Evolutionary conservation across 1,284 basidiomycete genomes (phyloP), one percentile per base, ranked within the genome.

Genomic region (Erythrobasidium hasegawianum): DNA sequence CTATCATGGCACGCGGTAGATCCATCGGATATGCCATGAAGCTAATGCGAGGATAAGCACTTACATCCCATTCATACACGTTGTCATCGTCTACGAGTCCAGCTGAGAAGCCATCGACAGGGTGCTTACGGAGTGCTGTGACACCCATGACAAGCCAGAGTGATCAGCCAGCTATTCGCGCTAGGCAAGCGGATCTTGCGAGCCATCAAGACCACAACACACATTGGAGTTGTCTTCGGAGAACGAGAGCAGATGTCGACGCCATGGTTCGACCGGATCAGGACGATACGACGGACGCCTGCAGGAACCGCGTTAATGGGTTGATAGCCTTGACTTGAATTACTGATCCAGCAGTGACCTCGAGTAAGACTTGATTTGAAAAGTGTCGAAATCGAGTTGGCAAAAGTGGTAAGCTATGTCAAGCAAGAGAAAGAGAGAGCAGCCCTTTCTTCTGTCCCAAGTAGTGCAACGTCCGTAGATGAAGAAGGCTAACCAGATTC

Each of bases 41-140:
- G 45, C n/a, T 24, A 4, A 4, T 16, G 33, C 33, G 5, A 7
- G 56, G 41, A 3, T 13, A n/a, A 33, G 27, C n/a, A 58, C 62
- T 26, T 26, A 65, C 62, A 52, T 93, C 89, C 93, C 92, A 97
- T 80, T 95, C 91, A 65, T 88, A 89, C 14, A 96, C 80, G 79
- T 96, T 93, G 78, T 86, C 84, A 70, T 96, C 93, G 76, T 95
- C 90, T 45, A 93, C 90, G 60, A 97, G 85, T 39, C 94, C 93
- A 77, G 91, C 93, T 50, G 89, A 93, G 80, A 97, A 96, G 7
- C 93, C 93, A 38, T 65, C 62, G 16, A 65, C 62, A 10, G 62
- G 62, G 41, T 65, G 41, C 55, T 65, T 65, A 13, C 62, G 62
- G 1, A 65, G 38, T 27, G 55, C 62, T 65, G 39, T 2, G 11